These are phyloP conservation scores for Poronia punctata DNA, from an alignment of 495 filamentous ascomycete species.

Conservation along the genomic window DNA sequence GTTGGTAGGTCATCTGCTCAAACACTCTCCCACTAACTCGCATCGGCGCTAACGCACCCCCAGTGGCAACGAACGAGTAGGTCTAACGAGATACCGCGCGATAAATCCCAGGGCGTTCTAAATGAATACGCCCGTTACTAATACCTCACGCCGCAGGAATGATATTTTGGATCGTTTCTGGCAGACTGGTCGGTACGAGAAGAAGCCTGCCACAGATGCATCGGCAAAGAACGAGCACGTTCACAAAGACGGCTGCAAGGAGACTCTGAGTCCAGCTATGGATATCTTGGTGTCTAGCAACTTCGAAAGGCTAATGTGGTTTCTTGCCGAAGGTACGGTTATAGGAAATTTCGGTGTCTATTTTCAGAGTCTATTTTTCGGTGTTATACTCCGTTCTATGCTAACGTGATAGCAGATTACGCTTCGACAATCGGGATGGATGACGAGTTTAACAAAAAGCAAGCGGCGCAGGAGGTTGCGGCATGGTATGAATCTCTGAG, in stretches of 20 bases:
- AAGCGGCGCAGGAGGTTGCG: constrained; percentile 59
- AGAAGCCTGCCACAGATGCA: constrained; percentile 51
- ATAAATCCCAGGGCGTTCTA: background rate
- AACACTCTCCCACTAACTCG: background rate
- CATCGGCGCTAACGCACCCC: background rate
- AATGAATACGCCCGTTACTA: background rate
- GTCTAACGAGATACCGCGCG: background rate
- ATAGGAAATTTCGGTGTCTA: no score
- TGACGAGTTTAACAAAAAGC: constrained; percentile 50
- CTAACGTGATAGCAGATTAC: background rate
- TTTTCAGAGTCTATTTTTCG: no score
- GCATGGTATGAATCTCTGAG: constrained; percentile 73
- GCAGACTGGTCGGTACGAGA: constrained; percentile 75
- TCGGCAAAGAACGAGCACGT: constrained; percentile 60
- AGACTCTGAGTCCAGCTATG: constrained; percentile 89
- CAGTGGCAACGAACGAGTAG: constrained; percentile 71
- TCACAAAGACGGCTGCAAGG: constrained; percentile 65
- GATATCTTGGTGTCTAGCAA: constrained; percentile 93
- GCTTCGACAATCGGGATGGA: constrained; percentile 46
- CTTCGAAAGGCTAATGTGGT: constrained; percentile 96
- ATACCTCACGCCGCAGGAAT: constrained; percentile 38
- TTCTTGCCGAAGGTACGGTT: constrained; percentile 53
- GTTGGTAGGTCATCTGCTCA: constrained; percentile 32
- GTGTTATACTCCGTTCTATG: background rate
- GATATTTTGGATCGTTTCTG: constrained; percentile 84